phyloP scores from a whole-genome alignment of 2,329 filamentous ascomycete genomes.

The Penicillium sp. region DNA sequence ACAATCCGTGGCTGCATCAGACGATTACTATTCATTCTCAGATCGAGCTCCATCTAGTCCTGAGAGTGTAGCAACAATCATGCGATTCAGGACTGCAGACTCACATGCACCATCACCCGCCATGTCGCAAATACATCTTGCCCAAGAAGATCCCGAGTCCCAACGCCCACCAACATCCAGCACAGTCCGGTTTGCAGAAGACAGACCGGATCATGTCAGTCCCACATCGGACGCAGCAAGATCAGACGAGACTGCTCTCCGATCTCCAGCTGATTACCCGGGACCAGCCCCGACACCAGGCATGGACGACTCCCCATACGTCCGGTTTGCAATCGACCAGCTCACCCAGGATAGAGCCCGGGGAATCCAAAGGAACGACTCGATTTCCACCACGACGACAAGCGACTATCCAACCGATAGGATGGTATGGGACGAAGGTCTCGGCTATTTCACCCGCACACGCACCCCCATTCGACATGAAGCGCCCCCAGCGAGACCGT shows the following conservation, averaged over 20 bases:
- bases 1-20: conserved; percentile 49
- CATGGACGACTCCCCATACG: conserved; percentile 80
- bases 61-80: conserved; percentile 38
- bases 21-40: conserved; percentile 51
- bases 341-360: conserved; percentile 69
- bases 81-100: conserved; percentile 46
- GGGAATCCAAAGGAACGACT: conserved; percentile 53
- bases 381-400: conserved; percentile 29
- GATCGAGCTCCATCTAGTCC: conserved; percentile 38
- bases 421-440: conserved; percentile 47
- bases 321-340: conserved; percentile 85
- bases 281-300: conserved; percentile 63
- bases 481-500: conserved; percentile 33
- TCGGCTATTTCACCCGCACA: conserved; percentile 43
- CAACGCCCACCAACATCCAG: conserved; percentile 23
- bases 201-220: conserved; percentile 21
- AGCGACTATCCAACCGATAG: conserved; percentile 51
- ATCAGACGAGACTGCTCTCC: conserved; percentile 26
- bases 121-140: conserved; percentile 17
- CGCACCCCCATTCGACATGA: conserved; percentile 28
- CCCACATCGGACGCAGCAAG: conserved; percentile 19
- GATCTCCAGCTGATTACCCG: conserved; percentile 28
- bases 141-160: conserved; percentile 8
- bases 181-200: conserved; percentile 29
- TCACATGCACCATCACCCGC: conserved; percentile 35